Percentiles rank a stretch among this genome's conserved stretches.
Evolutionary conservation across 2,329 filamentous ascomycete genomes (phyloP).

Genomic region (Aspergillus brunneoviolaceus): DNA sequence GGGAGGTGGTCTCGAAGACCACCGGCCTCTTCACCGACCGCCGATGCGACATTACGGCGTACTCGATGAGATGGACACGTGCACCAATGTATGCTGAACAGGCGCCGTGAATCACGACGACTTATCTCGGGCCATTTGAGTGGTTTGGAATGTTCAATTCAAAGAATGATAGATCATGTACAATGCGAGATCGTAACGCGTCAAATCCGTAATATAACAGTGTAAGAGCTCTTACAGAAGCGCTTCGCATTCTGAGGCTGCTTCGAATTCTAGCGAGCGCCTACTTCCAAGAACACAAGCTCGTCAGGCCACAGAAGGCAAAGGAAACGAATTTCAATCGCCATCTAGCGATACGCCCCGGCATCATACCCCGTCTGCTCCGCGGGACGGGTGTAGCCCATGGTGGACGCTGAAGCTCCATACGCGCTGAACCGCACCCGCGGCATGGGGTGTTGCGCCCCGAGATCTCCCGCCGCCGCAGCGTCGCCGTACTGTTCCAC

Average conservation of each 20-base stretch:
- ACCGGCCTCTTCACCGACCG: no score
- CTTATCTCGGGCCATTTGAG: no score
- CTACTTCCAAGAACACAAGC: background rate
- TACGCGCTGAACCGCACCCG: conserved; percentile 24
- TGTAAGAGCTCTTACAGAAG: background rate
- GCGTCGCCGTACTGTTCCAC: conserved; percentile 31
- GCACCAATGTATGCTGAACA: no score
- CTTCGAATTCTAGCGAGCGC: background rate
- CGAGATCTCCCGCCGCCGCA: conserved; percentile 19
- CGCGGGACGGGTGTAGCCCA: conserved; percentile 25
- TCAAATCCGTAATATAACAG: conserved; percentile 2
- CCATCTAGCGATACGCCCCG: conserved; percentile 29
- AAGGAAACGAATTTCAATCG: background rate
- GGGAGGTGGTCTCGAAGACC: no score
- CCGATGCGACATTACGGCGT: no score
- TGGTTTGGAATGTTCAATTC: background rate
- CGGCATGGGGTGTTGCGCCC: conserved; percentile 12
- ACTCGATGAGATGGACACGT: no score
- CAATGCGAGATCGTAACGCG: conserved; percentile 15
- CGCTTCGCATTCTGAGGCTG: no score
- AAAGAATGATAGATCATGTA: background rate
- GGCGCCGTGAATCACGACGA: no score
- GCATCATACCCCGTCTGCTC: conserved; percentile 40
- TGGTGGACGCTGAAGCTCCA: conserved; percentile 14
- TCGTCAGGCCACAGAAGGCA: background rate